phyloP scores from a whole-genome alignment of 352 stramenopile genomes.

The Pythium rishiriense region DNA sequence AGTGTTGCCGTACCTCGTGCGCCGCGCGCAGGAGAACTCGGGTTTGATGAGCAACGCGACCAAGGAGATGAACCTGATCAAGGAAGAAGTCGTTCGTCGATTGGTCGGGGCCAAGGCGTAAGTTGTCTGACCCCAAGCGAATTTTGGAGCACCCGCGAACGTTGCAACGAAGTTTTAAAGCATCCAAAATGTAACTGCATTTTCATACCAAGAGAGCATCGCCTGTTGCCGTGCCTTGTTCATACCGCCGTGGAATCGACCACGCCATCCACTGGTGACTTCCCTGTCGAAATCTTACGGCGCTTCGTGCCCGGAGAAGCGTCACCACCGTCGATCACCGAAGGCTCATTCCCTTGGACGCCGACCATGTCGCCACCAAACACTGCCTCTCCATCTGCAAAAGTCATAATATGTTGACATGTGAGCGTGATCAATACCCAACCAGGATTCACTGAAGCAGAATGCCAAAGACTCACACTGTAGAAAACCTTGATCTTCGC shows the following conservation, averaged over 20 bases:
- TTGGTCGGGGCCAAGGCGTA: conserved; percentile 23
- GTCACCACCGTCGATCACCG: conserved; percentile 3
- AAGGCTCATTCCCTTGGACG: conserved; percentile 5
- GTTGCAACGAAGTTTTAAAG: neutral
- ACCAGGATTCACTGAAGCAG: neutral
- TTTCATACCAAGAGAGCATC: neutral
- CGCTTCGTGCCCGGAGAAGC: conserved; percentile 22
- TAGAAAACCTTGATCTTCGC: conserved; percentile 23
- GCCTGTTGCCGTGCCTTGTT: neutral
- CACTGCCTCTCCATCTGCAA: conserved; percentile 26
- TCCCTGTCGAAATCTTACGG: conserved; percentile 12
- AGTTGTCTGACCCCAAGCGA: neutral
- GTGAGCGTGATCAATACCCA: neutral
- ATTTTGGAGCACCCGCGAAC: neutral
- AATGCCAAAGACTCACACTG: conserved; percentile 12
- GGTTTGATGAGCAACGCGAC: conserved; percentile 84
- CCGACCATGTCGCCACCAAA: conserved; percentile 19
- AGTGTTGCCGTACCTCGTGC: conserved; percentile 97
- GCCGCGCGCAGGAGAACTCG: conserved; percentile 96
- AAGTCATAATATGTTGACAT: neutral
- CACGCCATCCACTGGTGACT: conserved; percentile 6
- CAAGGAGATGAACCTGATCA: conserved; percentile 74
- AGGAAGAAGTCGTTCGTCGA: conserved; percentile 69
- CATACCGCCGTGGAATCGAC: conserved; percentile 23
- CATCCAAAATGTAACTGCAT: conserved; percentile 14